Percentiles rank a stretch among this genome's conserved stretches.
These are phyloP conservation scores for Oleoguttula mirabilis DNA, from an alignment of 495 filamentous ascomycete species.

Conservation along the genomic window DNA sequence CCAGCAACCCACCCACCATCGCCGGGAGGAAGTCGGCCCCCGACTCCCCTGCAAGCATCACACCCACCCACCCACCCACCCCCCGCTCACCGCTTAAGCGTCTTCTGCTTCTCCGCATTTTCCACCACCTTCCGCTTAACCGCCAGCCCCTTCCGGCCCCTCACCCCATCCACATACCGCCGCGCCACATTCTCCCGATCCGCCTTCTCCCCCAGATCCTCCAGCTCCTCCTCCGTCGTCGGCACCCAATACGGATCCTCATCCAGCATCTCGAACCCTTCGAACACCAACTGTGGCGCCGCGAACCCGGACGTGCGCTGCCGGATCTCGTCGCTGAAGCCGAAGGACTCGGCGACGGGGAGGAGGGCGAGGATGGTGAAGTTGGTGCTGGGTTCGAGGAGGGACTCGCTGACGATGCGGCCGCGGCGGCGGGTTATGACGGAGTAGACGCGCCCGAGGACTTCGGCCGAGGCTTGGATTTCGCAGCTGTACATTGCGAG, in stretches of 20 bases:
- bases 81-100: conserved; percentile 81
- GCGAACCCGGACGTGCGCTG: conserved; percentile 86
- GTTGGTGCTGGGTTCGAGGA: conserved; percentile 93
- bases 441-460: conserved; percentile 86
- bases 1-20: too few species aligned
- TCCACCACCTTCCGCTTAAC: conserved; percentile 68
- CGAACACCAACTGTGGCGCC: conserved; percentile 83
- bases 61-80: too few species aligned
- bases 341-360: conserved; percentile 88
- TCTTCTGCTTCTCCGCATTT: conserved; percentile 98
- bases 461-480: conserved; percentile 94
- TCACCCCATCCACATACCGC: conserved; percentile 83
- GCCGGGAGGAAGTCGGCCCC: too few species aligned
- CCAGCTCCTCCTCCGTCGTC: conserved; percentile 88
- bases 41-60: too few species aligned
- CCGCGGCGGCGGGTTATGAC: conserved; percentile 86
- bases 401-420: conserved; percentile 72
- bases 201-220: conserved; percentile 87
- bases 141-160: conserved; percentile 72
- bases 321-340: conserved; percentile 89
- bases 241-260: conserved; percentile 97
- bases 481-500: conserved; percentile 98
- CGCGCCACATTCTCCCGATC: conserved; percentile 93
- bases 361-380: conserved; percentile 80
- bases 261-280: conserved; percentile 80